phyloP scores from a whole-genome alignment of 192 early-diverging fungal genomes.

The Mortierella claussenii region DNA sequence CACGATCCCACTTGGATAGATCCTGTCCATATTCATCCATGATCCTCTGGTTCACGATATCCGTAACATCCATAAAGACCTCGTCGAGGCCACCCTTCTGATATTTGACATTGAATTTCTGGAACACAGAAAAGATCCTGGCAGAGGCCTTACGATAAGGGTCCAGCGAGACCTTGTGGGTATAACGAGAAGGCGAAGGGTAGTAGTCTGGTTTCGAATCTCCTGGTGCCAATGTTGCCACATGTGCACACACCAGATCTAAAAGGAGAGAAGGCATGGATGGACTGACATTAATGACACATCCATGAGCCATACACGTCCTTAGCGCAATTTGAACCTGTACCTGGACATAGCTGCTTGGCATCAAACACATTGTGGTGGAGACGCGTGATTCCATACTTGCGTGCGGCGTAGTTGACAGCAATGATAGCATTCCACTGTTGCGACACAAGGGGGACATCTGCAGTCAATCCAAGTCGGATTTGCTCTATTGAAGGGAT shows the following conservation, averaged over 20 bases:
- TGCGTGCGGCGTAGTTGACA: slow-evolving; percentile 89
- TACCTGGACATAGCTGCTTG: slow-evolving; percentile 60
- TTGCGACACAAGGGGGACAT: slow-evolving; percentile 84
- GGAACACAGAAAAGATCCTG: slow-evolving; percentile 78
- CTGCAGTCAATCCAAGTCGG: slow-evolving; percentile 71
- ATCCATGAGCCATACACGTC: no score
- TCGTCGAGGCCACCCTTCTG: slow-evolving; percentile 89
- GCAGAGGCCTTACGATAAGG: slow-evolving; percentile 79
- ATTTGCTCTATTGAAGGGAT: slow-evolving; percentile 66
- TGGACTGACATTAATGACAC: no score
- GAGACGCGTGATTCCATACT: slow-evolving; percentile 76
- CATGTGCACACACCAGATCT: slow-evolving; percentile 82
- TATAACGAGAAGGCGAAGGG: slow-evolving; percentile 65
- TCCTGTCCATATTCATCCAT: slow-evolving; percentile 56
- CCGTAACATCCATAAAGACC: slow-evolving; percentile 87
- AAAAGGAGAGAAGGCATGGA: slow-evolving; percentile 5
- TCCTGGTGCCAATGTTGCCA: slow-evolving; percentile 82
- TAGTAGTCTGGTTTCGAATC: slow-evolving; percentile 77
- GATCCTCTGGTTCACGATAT: slow-evolving; percentile 66
- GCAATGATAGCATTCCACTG: slow-evolving; percentile 93
- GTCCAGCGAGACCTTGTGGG: slow-evolving; percentile 93
- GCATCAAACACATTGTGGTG: slow-evolving; percentile 65
- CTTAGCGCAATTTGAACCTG: no score
- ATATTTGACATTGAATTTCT: slow-evolving; percentile 63
- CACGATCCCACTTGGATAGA: slow-evolving; percentile 45